Percentiles rank a stretch among this genome's conserved stretches.
Conservation (phyloP, 106 monocot genomes). For the Gastrodia elata region DNA sequence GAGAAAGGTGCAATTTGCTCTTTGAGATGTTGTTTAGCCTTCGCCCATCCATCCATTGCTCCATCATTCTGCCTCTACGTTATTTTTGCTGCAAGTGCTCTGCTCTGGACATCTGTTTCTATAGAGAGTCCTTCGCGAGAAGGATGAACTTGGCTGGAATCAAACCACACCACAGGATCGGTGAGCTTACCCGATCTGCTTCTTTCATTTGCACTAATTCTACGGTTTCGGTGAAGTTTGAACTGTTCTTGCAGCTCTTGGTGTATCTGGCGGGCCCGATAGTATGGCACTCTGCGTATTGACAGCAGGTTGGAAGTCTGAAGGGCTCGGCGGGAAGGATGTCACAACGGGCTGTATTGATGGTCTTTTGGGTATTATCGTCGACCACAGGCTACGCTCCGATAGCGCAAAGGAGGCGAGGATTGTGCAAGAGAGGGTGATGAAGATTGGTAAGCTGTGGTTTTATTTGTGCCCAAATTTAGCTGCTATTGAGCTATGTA, state of each 20-base stretch:
- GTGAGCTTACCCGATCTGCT: slow-evolving; percentile 11
- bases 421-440: slow-evolving; percentile 44
- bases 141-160: slow-evolving; percentile 86
- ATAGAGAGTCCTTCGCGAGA: slow-evolving; percentile 53
- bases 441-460: slow-evolving; percentile 51
- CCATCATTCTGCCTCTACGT: slow-evolving; percentile 41
- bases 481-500: not conserved
- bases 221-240: not conserved
- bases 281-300: slow-evolving; percentile 88
- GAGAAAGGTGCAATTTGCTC: not conserved
- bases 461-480: not conserved
- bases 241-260: slow-evolving; percentile 41
- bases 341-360: slow-evolving; percentile 39
- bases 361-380: slow-evolving; percentile 78
- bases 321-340: slow-evolving; percentile 9
- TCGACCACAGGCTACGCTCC: slow-evolving; percentile 69
- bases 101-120: slow-evolving; percentile 26
- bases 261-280: slow-evolving; percentile 95
- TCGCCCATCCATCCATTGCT: slow-evolving; percentile 12
- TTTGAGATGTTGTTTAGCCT: slow-evolving; percentile 23
- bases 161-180: slow-evolving; percentile 81
- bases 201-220: not conserved
- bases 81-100: slow-evolving; percentile 36
- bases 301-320: slow-evolving; percentile 63
- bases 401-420: slow-evolving; percentile 80